Percentiles rank a stretch among this genome's conserved stretches.
These are phyloP conservation scores for Acer campestre DNA, from an alignment of 345 rosid species.

Conservation along the genomic window DNA sequence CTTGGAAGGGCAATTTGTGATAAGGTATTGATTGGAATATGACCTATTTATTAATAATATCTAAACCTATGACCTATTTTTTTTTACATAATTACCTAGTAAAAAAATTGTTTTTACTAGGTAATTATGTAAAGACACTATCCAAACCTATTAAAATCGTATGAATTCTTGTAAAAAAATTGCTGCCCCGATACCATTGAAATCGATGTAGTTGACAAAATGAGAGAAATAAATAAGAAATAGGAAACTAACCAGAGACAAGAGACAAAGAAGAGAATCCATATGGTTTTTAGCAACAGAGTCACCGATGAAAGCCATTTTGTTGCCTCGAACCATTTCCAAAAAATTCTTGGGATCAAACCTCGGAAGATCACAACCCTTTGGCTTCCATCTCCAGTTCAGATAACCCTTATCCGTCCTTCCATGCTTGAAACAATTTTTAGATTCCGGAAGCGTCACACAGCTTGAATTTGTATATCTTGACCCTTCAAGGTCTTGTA, in stretches of 20 bases:
- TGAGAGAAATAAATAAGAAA: no score
- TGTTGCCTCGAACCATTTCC: constrained; percentile 59
- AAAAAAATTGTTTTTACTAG: no score
- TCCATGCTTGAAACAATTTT: constrained; percentile 74
- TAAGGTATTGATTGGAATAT: no score
- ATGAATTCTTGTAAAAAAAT: no score
- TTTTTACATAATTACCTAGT: no score
- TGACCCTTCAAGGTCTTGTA: constrained; percentile 52
- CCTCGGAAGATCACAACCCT: constrained; percentile 65
- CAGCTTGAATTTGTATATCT: constrained; percentile 69
- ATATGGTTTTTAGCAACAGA: constrained; percentile 88
- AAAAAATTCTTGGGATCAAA: constrained; percentile 60
- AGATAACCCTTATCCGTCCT: constrained; percentile 64
- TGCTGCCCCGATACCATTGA: no score
- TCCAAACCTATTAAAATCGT: no score
- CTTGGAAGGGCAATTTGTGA: no score
- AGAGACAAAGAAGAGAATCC: constrained; percentile 83
- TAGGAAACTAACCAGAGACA: constrained; percentile 55
- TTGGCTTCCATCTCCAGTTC: constrained; percentile 95
- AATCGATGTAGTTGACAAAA: no score
- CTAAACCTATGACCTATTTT: no score
- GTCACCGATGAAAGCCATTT: constrained; percentile 80
- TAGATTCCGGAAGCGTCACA: constrained; percentile 66
- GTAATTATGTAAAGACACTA: no score
- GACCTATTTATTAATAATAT: no score